A percentile compares a stretch with the other conserved stretches of the same genome.
Conservation (phyloP, 169 alveolate species). For the Cryptosporidium xiaoi region DNA sequence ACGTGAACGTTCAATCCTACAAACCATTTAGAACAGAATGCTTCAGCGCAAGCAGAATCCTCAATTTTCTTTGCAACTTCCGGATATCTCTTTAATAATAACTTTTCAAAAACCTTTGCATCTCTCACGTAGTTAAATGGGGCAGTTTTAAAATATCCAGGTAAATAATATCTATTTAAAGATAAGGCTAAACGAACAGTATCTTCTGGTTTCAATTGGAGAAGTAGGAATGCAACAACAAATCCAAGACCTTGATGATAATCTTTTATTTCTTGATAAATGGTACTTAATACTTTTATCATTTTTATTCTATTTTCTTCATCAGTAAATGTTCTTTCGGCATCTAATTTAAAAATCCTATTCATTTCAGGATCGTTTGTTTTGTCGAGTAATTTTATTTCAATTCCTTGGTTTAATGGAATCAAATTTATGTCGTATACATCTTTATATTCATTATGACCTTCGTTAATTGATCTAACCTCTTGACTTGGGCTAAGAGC, state of each 20-base stretch:
- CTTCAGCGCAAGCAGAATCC: conserved; percentile 78
- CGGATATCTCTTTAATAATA: conserved; percentile 68
- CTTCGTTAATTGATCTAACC: not conserved
- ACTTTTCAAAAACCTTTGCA: conserved; percentile 78
- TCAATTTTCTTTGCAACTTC: conserved; percentile 67
- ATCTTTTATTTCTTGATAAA: conserved; percentile 75
- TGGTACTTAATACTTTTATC: conserved; percentile 67
- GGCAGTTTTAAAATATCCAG: conserved; percentile 80
- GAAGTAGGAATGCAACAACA: conserved; percentile 77
- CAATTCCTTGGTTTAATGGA: conserved; percentile 5
- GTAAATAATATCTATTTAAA: conserved; percentile 78
- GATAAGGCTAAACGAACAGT: conserved; percentile 73
- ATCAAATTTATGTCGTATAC: not conserved
- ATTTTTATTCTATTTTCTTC: conserved; percentile 69
- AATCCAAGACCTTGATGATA: conserved; percentile 82
- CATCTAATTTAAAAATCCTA: conserved; percentile 78
- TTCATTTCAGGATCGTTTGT: conserved; percentile 74
- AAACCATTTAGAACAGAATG: conserved; percentile 81
- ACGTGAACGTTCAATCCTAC: conserved; percentile 81
- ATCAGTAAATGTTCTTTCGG: conserved; percentile 78
- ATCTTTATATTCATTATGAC: not conserved
- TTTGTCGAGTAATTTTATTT: conserved; percentile 29
- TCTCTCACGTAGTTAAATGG: conserved; percentile 81
- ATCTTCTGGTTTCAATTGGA: conserved; percentile 75
- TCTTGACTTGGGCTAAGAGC: conserved; percentile 44